A percentile compares a stretch with the other conserved stretches of the same genome.
phyloP scores from a whole-genome alignment of 768 basidiomycete species.

The Phanerodontia chrysosporium region DNA sequence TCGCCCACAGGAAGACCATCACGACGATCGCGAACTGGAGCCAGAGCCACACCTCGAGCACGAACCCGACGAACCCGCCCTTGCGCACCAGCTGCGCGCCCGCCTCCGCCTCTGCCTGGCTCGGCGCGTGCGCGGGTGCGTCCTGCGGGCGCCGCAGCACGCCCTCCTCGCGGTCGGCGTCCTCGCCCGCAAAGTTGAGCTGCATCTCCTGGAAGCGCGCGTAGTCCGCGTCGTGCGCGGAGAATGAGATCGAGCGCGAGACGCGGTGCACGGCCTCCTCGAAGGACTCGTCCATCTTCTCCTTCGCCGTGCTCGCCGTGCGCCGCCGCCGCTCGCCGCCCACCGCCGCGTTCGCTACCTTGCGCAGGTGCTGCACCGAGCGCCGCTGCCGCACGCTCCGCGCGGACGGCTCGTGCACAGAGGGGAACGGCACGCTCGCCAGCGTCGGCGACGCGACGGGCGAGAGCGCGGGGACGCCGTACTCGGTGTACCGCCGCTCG shows the following conservation, averaged over 20 bases:
- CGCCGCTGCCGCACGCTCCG: neutral
- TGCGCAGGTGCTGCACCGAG: constrained; percentile 1
- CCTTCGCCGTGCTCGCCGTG: constrained; percentile 9
- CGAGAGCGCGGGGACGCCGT: neutral
- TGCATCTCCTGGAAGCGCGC: neutral
- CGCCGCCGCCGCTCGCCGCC: neutral
- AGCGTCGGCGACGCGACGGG: constrained; percentile 1
- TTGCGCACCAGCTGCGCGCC: constrained; percentile 11
- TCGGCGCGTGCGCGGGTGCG: neutral
- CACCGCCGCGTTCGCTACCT: neutral
- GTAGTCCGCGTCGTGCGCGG: neutral
- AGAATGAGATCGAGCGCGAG: constrained; percentile 11
- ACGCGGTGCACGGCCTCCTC: constrained; percentile 19
- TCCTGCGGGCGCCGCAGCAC: constrained; percentile 4
- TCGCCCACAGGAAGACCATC: constrained; percentile 73
- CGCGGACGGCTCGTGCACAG: neutral
- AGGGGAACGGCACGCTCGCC: neutral
- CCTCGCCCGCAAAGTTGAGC: constrained; percentile 3
- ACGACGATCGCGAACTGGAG: constrained; percentile 75
- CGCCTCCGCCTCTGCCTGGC: neutral
- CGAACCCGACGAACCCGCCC: constrained; percentile 34
- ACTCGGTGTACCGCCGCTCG: constrained; percentile 48
- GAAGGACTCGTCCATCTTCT: constrained; percentile 21
- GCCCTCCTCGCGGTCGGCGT: constrained; percentile 2
- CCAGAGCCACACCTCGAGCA: constrained; percentile 82